A percentile compares a stretch with the other conserved stretches of the same genome.
These are phyloP conservation scores for Xylariomycetidae sp. DNA, from an alignment of 2,329 filamentous ascomycete species.

Conservation along the genomic window DNA sequence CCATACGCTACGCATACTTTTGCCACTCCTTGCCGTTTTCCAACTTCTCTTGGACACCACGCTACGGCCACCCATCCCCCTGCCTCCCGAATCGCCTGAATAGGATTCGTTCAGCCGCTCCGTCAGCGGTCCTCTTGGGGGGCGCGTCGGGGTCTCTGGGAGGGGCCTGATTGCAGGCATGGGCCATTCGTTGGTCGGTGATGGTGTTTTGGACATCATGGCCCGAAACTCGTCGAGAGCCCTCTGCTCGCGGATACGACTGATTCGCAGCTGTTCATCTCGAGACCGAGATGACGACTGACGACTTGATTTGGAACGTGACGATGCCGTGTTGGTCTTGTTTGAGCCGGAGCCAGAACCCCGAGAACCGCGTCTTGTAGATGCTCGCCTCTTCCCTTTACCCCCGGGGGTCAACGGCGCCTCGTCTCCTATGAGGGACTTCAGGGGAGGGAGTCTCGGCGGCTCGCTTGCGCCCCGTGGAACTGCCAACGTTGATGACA, in stretches of 20 bases:
- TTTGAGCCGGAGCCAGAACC: constrained; percentile 9
- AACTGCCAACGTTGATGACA: constrained; percentile 6
- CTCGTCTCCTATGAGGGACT: neutral
- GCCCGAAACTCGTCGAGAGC: constrained; percentile 9
- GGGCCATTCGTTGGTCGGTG: constrained; percentile 10
- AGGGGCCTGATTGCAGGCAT: constrained; percentile 9
- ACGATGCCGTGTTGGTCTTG: constrained; percentile 10
- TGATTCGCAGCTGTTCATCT: constrained; percentile 14
- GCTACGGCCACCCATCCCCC: constrained; percentile 8
- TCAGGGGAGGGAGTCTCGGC: constrained; percentile 11
- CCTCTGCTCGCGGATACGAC: constrained; percentile 12
- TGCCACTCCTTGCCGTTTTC: constrained; percentile 15
- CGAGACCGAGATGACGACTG: constrained; percentile 13
- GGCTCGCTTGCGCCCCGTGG: constrained; percentile 12
- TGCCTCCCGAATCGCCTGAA: constrained; percentile 2
- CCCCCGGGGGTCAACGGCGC: constrained; percentile 8
- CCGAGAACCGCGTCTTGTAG: constrained; percentile 7
- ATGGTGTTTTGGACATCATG: constrained; percentile 16
- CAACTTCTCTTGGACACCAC: constrained; percentile 15
- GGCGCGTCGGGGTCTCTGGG: constrained; percentile 18
- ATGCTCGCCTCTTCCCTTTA: constrained; percentile 10
- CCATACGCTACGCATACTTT: constrained; percentile 17
- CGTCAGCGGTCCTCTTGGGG: constrained; percentile 8
- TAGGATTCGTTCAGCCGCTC: constrained; percentile 12
- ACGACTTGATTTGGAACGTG: constrained; percentile 11